These are phyloP conservation scores for Scedosporium minutisporum DNA, from an alignment of 2,329 filamentous ascomycete genomes.

Conservation along the genomic window DNA sequence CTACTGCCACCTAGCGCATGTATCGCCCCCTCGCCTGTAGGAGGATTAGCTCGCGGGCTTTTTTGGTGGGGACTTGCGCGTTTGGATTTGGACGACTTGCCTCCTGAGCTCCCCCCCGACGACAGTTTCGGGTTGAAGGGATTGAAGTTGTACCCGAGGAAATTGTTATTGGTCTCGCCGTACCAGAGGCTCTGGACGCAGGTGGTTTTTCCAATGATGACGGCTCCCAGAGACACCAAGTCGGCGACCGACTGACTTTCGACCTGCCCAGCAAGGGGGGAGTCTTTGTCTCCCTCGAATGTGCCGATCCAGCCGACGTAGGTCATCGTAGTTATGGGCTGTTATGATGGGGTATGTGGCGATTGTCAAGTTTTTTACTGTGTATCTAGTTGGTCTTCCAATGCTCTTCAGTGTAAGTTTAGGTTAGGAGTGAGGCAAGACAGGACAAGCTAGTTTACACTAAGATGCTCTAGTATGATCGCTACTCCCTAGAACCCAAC, in stretches of 20 bases:
- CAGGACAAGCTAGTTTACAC: too few relatives aligned
- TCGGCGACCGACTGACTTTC: conserved; percentile 41
- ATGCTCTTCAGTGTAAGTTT: too few relatives aligned
- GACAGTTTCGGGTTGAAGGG: neutral
- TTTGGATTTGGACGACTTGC: neutral
- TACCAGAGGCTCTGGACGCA: neutral
- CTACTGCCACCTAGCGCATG: neutral
- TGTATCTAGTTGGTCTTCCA: too few relatives aligned
- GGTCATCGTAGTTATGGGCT: conserved; percentile 49
- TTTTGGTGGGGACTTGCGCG: too few relatives aligned
- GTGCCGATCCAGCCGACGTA: conserved; percentile 34
- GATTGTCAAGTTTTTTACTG: too few relatives aligned
- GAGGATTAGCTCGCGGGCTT: neutral
- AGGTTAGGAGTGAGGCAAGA: too few relatives aligned
- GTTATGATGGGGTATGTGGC: too few relatives aligned
- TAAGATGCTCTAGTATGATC: too few relatives aligned
- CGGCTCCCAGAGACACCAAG: conserved; percentile 36
- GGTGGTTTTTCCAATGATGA: conserved; percentile 44
- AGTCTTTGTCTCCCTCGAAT: neutral
- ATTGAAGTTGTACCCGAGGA: neutral
- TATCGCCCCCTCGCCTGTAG: neutral
- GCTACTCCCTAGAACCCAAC: too few relatives aligned
- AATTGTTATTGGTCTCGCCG: neutral
- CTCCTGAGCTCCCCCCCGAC: neutral
- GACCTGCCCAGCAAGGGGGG: conserved; percentile 33